Evolutionary conservation across 139 green algal species (phyloP).

Genomic region (Haematococcus sp.): DNA sequence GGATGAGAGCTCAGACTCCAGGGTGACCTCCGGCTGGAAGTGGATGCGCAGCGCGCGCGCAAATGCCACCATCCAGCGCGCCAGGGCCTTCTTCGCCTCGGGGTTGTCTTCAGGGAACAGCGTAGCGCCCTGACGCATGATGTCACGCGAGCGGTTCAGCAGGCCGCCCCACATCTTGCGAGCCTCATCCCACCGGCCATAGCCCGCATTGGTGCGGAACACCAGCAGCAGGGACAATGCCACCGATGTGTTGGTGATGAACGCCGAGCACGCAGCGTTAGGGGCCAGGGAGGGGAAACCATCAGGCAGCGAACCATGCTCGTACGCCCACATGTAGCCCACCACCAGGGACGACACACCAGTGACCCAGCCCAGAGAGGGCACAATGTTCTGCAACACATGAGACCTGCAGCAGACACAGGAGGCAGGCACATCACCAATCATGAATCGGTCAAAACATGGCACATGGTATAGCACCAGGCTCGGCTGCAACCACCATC

Average conservation of each 20-base stretch:
- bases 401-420: constrained; percentile 23
- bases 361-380: constrained; percentile 23
- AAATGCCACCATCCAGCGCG: constrained; percentile 36
- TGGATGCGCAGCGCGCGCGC: constrained; percentile 31
- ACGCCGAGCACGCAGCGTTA: constrained; percentile 27
- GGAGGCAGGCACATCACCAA: no score
- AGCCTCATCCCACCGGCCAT: constrained; percentile 50
- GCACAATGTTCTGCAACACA: constrained; percentile 37
- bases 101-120: constrained; percentile 37
- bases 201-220: constrained; percentile 42
- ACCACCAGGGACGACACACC: constrained; percentile 9
- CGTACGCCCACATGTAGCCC: constrained; percentile 24
- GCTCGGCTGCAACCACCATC: background rate
- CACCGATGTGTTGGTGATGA: constrained; percentile 28
- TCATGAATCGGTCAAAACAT: no score
- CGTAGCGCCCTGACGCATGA: constrained; percentile 32
- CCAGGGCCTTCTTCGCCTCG: constrained; percentile 39
- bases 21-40: constrained; percentile 37
- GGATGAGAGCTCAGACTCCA: constrained; percentile 25
- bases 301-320: constrained; percentile 15
- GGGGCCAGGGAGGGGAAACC: constrained; percentile 14
- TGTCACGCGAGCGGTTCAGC: constrained; percentile 53
- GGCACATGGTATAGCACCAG: background rate
- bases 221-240: constrained; percentile 57
- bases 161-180: constrained; percentile 61